These are phyloP conservation scores for Lentinula lateritia DNA, from an alignment of 768 basidiomycete genomes.

Conservation along the genomic window DNA sequence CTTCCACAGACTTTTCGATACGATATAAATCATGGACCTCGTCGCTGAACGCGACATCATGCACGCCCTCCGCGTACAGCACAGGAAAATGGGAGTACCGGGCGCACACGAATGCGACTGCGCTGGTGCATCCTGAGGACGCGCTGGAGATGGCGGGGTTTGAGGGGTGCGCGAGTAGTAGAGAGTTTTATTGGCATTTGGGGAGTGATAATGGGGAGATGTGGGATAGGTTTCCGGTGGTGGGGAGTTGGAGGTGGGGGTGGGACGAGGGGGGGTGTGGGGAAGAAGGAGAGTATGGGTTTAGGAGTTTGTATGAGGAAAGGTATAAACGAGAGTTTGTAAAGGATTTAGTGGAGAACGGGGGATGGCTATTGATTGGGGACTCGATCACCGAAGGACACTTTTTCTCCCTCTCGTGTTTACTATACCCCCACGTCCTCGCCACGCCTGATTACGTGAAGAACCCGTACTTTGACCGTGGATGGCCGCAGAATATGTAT, in stretches of 20 bases:
- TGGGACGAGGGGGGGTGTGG: conserved; percentile 42
- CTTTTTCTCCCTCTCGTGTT: conserved; percentile 68
- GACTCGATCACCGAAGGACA: conserved; percentile 71
- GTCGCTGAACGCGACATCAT: background rate
- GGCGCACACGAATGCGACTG: conserved; percentile 1
- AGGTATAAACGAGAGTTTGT: conserved; percentile 29
- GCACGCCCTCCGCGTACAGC: conserved; percentile 1
- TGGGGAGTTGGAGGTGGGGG: conserved; percentile 47
- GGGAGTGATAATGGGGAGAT: conserved; percentile 36
- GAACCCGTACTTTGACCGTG: conserved; percentile 52
- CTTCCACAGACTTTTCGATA: too few relatives aligned
- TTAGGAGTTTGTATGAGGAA: background rate
- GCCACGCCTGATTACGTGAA: conserved; percentile 58
- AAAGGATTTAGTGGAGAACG: conserved; percentile 56
- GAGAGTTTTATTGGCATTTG: conserved; percentile 63
- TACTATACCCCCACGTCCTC: conserved; percentile 59
- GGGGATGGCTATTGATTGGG: conserved; percentile 65
- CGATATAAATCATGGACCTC: too few relatives aligned
- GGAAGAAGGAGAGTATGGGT: conserved; percentile 10
- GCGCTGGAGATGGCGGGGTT: conserved; percentile 39
- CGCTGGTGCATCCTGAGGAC: background rate
- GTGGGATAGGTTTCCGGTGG: conserved; percentile 43
- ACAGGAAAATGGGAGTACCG: conserved; percentile 2
- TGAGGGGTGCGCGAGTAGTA: conserved; percentile 55
- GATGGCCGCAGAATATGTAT: conserved; percentile 60